phyloP scores from a whole-genome alignment of 805 yeast genomes.

The Ogataea naganishii region DNA sequence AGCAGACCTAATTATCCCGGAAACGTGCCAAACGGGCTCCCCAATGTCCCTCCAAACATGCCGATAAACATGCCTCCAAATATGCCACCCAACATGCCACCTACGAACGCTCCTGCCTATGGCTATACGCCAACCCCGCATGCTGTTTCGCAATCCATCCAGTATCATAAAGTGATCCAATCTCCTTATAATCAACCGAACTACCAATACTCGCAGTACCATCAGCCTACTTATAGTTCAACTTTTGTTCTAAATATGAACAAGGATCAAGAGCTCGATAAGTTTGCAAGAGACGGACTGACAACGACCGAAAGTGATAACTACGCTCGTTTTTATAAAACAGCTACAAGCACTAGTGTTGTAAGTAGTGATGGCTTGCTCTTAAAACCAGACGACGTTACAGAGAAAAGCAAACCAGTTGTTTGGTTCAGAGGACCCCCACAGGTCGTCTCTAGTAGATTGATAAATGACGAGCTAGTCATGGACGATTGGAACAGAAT shows the following conservation, averaged over 20 bases:
- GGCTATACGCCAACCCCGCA: no score
- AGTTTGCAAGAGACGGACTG: constrained; percentile 24
- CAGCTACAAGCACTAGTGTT: constrained; percentile 9
- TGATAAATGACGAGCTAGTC: constrained; percentile 16
- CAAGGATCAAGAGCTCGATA: constrained; percentile 23
- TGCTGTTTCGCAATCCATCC: no score
- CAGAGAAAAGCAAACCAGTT: constrained; percentile 22
- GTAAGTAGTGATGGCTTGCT: background rate
- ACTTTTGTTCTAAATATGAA: constrained; percentile 29
- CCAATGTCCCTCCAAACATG: no score
- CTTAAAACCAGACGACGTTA: constrained; percentile 11
- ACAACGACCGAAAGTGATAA: constrained; percentile 23
- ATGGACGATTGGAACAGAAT: constrained; percentile 3
- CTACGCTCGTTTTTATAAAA: constrained; percentile 17
- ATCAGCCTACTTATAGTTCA: constrained; percentile 21
- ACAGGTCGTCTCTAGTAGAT: constrained; percentile 32
- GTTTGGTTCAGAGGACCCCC: constrained; percentile 71
- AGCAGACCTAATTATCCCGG: constrained; percentile 1
- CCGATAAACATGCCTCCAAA: no score
- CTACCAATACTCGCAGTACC: constrained; percentile 22
- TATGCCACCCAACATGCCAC: no score
- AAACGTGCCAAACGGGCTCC: no score
- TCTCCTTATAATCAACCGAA: constrained; percentile 22
- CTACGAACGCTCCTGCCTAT: no score
- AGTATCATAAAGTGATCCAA: constrained; percentile 21